Conservation (phyloP, 768 basidiomycete species). For the Mycena metata region DNA sequence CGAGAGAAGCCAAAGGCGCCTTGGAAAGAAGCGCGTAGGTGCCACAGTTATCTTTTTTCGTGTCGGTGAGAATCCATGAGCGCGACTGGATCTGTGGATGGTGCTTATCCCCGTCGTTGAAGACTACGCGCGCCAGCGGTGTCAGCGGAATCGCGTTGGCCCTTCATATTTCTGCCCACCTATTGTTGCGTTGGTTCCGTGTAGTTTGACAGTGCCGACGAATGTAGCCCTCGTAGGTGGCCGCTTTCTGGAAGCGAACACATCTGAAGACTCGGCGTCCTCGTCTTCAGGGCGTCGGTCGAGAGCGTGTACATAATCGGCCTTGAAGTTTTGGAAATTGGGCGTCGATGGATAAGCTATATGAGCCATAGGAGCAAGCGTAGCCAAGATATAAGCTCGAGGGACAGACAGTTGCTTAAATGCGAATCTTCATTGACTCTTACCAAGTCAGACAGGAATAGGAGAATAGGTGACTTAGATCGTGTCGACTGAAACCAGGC, state of each 20-base stretch:
- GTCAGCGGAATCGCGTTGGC: too few species aligned
- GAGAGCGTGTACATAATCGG: slow-evolving; percentile 25
- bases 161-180: background rate
- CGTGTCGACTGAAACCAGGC: background rate
- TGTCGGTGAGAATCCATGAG: slow-evolving; percentile 35
- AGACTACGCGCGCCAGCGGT: slow-evolving; percentile 21
- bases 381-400: background rate
- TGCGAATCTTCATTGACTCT: slow-evolving; percentile 17
- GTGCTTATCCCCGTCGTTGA: slow-evolving; percentile 18
- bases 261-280: background rate
- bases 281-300: background rate
- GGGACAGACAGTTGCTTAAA: slow-evolving; percentile 6
- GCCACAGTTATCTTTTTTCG: slow-evolving; percentile 29
- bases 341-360: slow-evolving; percentile 39
- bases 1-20: slow-evolving; percentile 37
- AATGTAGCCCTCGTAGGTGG: slow-evolving; percentile 36
- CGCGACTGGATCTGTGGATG: slow-evolving; percentile 39
- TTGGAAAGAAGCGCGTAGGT: slow-evolving; percentile 36
- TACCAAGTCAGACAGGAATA: background rate
- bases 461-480: background rate
- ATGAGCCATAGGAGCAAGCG: slow-evolving; percentile 26
- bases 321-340: slow-evolving; percentile 38
- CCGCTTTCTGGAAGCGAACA: slow-evolving; percentile 6
- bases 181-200: slow-evolving; percentile 39
- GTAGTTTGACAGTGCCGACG: slow-evolving; percentile 40